Evolutionary conservation across 495 filamentous ascomycete species (phyloP).

Genomic region (Pyrenula massariospora): DNA sequence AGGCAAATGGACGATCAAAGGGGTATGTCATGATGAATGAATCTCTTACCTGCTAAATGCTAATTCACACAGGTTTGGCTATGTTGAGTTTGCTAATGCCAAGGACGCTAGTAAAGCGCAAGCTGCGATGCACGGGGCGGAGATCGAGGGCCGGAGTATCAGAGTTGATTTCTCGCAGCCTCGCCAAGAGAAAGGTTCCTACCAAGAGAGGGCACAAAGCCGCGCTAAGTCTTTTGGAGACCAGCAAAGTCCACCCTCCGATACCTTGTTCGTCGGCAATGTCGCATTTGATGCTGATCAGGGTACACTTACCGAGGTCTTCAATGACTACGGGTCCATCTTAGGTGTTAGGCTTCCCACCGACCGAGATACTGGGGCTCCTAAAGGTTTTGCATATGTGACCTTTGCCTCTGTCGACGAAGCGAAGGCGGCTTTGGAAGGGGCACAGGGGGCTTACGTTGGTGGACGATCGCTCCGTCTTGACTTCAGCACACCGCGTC

Average conservation of each 20-base stretch:
- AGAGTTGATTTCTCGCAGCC: constrained; percentile 83
- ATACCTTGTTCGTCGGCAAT: constrained; percentile 92
- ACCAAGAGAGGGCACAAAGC: constrained; percentile 46
- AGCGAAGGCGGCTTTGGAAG: constrained; percentile 62
- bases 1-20: constrained; percentile 70
- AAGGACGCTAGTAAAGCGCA: constrained; percentile 66
- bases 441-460: constrained; percentile 65
- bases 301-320: constrained; percentile 61
- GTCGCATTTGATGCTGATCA: constrained; percentile 75
- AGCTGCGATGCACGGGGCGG: constrained; percentile 63
- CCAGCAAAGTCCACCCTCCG: constrained; percentile 58
- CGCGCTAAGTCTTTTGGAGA: constrained; percentile 75
- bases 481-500: constrained; percentile 74
- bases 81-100: constrained; percentile 74
- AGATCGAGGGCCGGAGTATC: constrained; percentile 74
- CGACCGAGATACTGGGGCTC: constrained; percentile 71
- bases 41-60: background rate
- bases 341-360: constrained; percentile 80
- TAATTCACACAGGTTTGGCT: constrained; percentile 59
- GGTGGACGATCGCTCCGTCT: constrained; percentile 74
- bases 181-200: constrained; percentile 40
- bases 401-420: constrained; percentile 76
- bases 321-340: constrained; percentile 59
- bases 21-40: no score
- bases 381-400: constrained; percentile 94